phyloP scores from a whole-genome alignment of 208 protist genomes.

The Trypanosoma caninum region DNA sequence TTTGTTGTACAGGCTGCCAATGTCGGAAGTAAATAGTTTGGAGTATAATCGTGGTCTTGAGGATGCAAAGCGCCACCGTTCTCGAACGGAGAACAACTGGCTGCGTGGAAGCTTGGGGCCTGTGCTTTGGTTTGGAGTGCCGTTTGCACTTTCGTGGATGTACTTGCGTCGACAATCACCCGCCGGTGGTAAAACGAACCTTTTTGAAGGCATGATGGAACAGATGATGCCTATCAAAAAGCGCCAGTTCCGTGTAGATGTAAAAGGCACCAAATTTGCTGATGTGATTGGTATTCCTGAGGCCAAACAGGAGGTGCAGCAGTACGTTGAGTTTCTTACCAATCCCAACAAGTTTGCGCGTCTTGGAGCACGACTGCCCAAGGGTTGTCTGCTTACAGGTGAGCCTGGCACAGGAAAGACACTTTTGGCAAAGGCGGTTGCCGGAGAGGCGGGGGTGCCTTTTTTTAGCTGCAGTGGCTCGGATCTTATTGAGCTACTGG shows the following conservation, averaged over 20 bases:
- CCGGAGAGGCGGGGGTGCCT: slow-evolving; percentile 92
- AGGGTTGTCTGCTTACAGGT: slow-evolving; percentile 94
- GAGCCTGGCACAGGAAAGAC: slow-evolving; percentile 98
- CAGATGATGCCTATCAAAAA: slow-evolving; percentile 89
- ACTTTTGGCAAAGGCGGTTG: slow-evolving; percentile 96
- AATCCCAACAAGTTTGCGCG: slow-evolving; percentile 94
- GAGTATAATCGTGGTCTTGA: slow-evolving; percentile 69
- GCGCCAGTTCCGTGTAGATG: slow-evolving; percentile 82
- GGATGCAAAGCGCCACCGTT: slow-evolving; percentile 67
- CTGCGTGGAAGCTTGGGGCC: slow-evolving; percentile 67
- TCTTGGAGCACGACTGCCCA: slow-evolving; percentile 95
- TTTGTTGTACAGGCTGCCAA: no score
- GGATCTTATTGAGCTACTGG: slow-evolving; percentile 97
- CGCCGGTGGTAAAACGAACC: slow-evolving; percentile 27
- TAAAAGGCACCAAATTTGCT: slow-evolving; percentile 78
- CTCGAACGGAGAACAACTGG: slow-evolving; percentile 80
- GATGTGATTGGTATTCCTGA: slow-evolving; percentile 97
- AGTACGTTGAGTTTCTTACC: slow-evolving; percentile 98
- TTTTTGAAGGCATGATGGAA: slow-evolving; percentile 81
- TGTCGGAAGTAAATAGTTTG: slow-evolving; percentile 1
- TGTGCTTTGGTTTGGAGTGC: slow-evolving; percentile 72
- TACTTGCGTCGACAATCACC: slow-evolving; percentile 53
- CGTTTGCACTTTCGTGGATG: slow-evolving; percentile 47
- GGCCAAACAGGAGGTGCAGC: slow-evolving; percentile 95
- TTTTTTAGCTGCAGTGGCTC: slow-evolving; percentile 96